phyloP scores from a whole-genome alignment of 2,329 filamentous ascomycete species.

The Arthrobotrys sphaeroides region DNA sequence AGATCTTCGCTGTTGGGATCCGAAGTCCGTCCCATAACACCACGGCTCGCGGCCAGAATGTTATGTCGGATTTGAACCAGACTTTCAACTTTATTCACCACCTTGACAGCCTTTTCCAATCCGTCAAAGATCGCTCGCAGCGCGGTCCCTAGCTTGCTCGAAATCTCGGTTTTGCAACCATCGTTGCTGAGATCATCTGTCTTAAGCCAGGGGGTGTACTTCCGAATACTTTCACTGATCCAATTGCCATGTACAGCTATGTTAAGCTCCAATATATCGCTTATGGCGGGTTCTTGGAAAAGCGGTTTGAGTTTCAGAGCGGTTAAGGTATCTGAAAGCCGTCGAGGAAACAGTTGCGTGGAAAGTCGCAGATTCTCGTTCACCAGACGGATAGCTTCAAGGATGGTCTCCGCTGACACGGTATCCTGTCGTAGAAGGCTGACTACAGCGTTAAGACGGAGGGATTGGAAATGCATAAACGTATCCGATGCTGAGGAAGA shows the following conservation, averaged over 20 bases:
- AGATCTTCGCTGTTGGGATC: conserved; percentile 39
- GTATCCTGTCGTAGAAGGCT: conserved; percentile 61
- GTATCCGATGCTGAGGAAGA: conserved; percentile 71
- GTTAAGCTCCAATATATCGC: conserved; percentile 66
- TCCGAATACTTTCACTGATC: conserved; percentile 71
- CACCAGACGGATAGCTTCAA: conserved; percentile 67
- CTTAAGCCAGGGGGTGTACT: conserved; percentile 73
- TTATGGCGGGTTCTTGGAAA: conserved; percentile 67
- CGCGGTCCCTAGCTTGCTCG: conserved; percentile 62
- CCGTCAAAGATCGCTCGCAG: conserved; percentile 60
- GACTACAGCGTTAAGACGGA: conserved; percentile 67
- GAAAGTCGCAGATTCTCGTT: conserved; percentile 69
- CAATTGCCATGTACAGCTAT: conserved; percentile 70
- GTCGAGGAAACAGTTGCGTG: conserved; percentile 68
- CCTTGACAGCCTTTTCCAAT: conserved; percentile 55
- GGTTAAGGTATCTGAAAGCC: conserved; percentile 67
- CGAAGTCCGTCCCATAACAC: conserved; percentile 37
- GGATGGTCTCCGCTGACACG: conserved; percentile 63
- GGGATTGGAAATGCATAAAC: conserved; percentile 70
- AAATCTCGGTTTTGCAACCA: conserved; percentile 60
- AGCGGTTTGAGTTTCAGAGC: conserved; percentile 68
- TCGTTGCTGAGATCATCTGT: conserved; percentile 64
- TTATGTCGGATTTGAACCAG: conserved; percentile 55
- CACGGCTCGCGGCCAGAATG: conserved; percentile 47
- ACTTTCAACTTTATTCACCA: conserved; percentile 54